Evolutionary conservation across 345 rosid species (phyloP).

Genomic region (Lumnitzera littorea): DNA sequence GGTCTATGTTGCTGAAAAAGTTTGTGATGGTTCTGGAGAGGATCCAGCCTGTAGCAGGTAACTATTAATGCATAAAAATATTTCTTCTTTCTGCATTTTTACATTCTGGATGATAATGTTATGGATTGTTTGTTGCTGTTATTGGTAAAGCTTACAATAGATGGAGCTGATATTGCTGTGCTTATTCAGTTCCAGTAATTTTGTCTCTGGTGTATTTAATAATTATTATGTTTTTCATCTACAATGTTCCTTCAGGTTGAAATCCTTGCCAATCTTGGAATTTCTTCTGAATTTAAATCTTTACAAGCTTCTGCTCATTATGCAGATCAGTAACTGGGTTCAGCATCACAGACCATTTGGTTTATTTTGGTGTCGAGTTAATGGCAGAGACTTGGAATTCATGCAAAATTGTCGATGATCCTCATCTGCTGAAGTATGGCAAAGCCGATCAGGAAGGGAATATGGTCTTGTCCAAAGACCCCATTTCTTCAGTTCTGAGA

Average conservation of each 20-base stretch:
- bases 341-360: slow-evolving; percentile 73
- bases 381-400: slow-evolving; percentile 53
- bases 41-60: slow-evolving; percentile 86
- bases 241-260: not conserved
- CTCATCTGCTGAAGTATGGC: slow-evolving; percentile 28
- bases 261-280: not conserved
- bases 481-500: slow-evolving; percentile 18
- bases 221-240: not conserved
- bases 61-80: not conserved
- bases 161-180: too few species aligned
- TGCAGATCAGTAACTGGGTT: slow-evolving; percentile 76
- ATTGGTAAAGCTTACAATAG: too few species aligned
- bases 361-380: slow-evolving; percentile 61
- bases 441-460: slow-evolving; percentile 64
- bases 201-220: too few species aligned
- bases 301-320: too few species aligned
- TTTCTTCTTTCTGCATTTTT: not conserved
- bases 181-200: too few species aligned
- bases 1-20: slow-evolving; percentile 50
- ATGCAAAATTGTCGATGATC: slow-evolving; percentile 64
- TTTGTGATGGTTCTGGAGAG: slow-evolving; percentile 91
- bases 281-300: too few species aligned
- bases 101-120: too few species aligned
- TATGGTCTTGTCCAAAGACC: slow-evolving; percentile 39
- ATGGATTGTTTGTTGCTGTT: too few species aligned